Conservation (phyloP, 2,329 filamentous ascomycete species). For the Rhynchosporium graminicola region DNA sequence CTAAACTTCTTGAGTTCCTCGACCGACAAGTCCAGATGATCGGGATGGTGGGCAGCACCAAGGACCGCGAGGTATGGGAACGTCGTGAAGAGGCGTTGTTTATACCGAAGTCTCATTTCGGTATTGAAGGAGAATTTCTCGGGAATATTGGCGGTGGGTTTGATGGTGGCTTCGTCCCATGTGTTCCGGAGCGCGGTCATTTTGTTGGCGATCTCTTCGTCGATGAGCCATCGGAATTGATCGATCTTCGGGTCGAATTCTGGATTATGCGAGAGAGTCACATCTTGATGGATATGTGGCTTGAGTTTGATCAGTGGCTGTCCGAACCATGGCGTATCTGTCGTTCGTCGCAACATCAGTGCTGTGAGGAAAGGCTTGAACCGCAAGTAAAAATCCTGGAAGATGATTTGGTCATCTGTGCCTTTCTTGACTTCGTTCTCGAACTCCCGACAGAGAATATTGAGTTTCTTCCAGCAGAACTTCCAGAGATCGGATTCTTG, state of each 20-base stretch:
- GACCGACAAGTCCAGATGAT: slow-evolving; percentile 19
- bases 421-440: slow-evolving; percentile 20
- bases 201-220: slow-evolving; percentile 1
- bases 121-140: slow-evolving; percentile 17
- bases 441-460: slow-evolving; percentile 23
- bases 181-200: background rate
- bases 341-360: slow-evolving; percentile 30
- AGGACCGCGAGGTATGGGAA: slow-evolving; percentile 27
- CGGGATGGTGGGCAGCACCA: background rate
- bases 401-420: slow-evolving; percentile 6
- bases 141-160: background rate
- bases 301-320: slow-evolving; percentile 27
- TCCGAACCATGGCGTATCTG: slow-evolving; percentile 29
- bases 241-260: slow-evolving; percentile 12
- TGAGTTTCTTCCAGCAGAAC: slow-evolving; percentile 17
- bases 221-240: slow-evolving; percentile 1
- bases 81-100: slow-evolving; percentile 23
- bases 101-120: slow-evolving; percentile 10
- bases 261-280: slow-evolving; percentile 18
- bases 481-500: slow-evolving; percentile 1
- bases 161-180: slow-evolving; percentile 4
- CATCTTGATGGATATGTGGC: slow-evolving; percentile 27
- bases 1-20: slow-evolving; percentile 19
- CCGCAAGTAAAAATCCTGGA: slow-evolving; percentile 4
- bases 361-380: slow-evolving; percentile 23